Evolutionary conservation across 768 basidiomycete species (phyloP).

Genomic region (Mrakia blollopis): DNA sequence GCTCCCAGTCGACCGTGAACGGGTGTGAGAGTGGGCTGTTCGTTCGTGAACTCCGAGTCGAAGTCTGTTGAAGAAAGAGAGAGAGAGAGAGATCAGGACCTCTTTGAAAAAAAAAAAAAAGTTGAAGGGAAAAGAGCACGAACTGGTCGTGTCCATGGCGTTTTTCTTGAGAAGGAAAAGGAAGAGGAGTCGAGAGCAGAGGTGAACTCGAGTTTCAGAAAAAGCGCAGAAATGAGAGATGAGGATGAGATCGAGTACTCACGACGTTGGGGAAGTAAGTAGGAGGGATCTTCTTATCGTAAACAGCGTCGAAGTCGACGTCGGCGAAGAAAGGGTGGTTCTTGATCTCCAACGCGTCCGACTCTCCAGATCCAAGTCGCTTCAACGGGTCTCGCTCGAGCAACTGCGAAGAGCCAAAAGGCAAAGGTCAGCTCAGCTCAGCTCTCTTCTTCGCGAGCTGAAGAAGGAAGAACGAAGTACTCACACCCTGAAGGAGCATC

Average conservation of each 20-base stretch:
- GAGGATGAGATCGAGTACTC: conserved; percentile 41
- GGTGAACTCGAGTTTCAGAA: not conserved
- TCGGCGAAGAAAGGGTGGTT: conserved; percentile 98
- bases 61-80: conserved; percentile 53
- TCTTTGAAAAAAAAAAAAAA: not conserved
- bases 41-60: conserved; percentile 93
- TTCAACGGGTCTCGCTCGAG: conserved; percentile 85
- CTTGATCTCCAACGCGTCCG: conserved; percentile 96
- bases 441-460: not conserved
- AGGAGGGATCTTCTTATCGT: conserved; percentile 92
- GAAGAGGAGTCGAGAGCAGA: conserved; percentile 17
- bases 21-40: conserved; percentile 94
- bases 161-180: conserved; percentile 55
- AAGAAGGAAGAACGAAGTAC: conserved; percentile 25
- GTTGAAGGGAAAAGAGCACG: not conserved
- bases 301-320: conserved; percentile 92
- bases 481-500: conserved; percentile 86
- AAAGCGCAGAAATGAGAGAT: not conserved
- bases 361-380: conserved; percentile 83
- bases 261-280: conserved; percentile 97
- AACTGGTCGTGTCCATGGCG: conserved; percentile 61
- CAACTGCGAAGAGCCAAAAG: conserved; percentile 52
- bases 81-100: not conserved
- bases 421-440: not conserved
- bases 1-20: conserved; percentile 88